phyloP scores from a whole-genome alignment of 139 green algal genomes.

The Desmodesmus armatus region DNA sequence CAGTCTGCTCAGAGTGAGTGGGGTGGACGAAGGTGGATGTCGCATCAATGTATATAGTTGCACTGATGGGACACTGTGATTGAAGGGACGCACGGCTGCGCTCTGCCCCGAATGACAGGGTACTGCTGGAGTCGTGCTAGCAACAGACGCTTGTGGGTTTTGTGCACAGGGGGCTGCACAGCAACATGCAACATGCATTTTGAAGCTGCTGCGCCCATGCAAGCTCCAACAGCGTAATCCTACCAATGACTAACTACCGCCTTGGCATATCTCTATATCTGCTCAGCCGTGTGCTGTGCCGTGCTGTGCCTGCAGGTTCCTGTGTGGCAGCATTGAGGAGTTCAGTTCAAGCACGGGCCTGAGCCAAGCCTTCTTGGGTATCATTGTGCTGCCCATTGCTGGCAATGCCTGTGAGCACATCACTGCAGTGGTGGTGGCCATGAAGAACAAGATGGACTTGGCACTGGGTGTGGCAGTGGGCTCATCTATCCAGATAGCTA shows the following conservation, averaged over 20 bases:
- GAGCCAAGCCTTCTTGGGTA: slow-evolving; percentile 82
- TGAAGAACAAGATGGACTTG: slow-evolving; percentile 95
- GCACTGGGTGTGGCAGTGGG: slow-evolving; percentile 77
- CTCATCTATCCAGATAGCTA: slow-evolving; percentile 88
- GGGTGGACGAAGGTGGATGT: not conserved
- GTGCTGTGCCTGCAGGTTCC: slow-evolving; percentile 55
- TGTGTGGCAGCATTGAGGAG: slow-evolving; percentile 83
- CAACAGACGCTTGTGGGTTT: no score
- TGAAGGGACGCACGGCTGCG: no score
- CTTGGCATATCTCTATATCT: not conserved
- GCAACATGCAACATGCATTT: no score
- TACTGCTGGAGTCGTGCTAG: no score
- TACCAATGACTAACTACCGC: no score
- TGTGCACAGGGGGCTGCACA: no score
- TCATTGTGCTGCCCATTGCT: slow-evolving; percentile 80
- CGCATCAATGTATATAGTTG: not conserved
- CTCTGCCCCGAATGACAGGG: no score
- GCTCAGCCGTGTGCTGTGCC: not conserved
- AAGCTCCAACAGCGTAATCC: no score
- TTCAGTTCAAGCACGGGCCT: slow-evolving; percentile 74
- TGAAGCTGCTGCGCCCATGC: no score
- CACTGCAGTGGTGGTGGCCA: slow-evolving; percentile 80
- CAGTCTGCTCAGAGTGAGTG: slow-evolving; percentile 76
- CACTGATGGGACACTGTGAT: no score
- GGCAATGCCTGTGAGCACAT: slow-evolving; percentile 94